Evolutionary conservation across 2,329 filamentous ascomycete species (phyloP).

Genomic region (Aspergillus clavatus): DNA sequence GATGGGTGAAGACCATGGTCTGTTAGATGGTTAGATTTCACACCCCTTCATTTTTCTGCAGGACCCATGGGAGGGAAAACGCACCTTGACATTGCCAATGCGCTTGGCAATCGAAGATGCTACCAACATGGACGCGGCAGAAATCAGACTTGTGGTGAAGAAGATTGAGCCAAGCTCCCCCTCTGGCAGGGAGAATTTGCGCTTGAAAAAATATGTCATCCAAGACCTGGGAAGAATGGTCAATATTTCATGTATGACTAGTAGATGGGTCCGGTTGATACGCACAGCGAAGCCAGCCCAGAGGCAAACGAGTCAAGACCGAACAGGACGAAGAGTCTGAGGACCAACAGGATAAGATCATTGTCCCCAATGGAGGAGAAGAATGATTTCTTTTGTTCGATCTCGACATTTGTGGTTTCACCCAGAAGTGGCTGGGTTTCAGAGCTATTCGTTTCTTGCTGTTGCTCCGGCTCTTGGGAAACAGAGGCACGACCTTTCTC

Average conservation of each 20-base stretch:
- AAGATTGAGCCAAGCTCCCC: slow-evolving; percentile 52
- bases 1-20: slow-evolving; percentile 72
- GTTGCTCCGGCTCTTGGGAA: slow-evolving; percentile 14
- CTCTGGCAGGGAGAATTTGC: slow-evolving; percentile 51
- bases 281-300: slow-evolving; percentile 61
- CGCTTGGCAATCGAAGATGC: slow-evolving; percentile 63
- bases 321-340: slow-evolving; percentile 61
- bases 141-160: slow-evolving; percentile 44
- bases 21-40: slow-evolving; percentile 22
- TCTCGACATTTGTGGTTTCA: slow-evolving; percentile 10
- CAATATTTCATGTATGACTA: slow-evolving; percentile 4
- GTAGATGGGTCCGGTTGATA: slow-evolving; percentile 28
- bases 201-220: slow-evolving; percentile 55
- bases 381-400: slow-evolving; percentile 33
- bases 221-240: slow-evolving; percentile 32
- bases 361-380: slow-evolving; percentile 53
- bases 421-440: slow-evolving; percentile 36
- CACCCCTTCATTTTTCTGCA: too few relatives aligned
- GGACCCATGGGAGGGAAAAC: too few relatives aligned
- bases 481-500: slow-evolving; percentile 11
- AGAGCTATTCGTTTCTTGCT: slow-evolving; percentile 20
- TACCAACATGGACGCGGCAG: slow-evolving; percentile 42
- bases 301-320: slow-evolving; percentile 65
- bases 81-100: slow-evolving; percentile 48
- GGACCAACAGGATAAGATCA: slow-evolving; percentile 34